phyloP scores from a whole-genome alignment of 1,284 basidiomycete genomes.

The Pulveroboletus sp. region DNA sequence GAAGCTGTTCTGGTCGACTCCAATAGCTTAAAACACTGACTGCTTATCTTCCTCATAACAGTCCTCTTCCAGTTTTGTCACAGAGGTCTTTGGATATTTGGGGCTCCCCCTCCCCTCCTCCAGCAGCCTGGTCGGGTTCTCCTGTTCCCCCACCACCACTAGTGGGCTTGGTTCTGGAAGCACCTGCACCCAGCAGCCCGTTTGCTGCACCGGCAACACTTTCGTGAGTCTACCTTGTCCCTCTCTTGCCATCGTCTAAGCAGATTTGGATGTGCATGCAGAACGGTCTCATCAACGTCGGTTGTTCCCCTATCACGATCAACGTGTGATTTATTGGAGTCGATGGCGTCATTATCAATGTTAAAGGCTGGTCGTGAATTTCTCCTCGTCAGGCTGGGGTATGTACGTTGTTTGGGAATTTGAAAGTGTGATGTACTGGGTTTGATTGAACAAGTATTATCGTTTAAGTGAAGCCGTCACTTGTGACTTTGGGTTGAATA shows the following conservation, averaged over 20 bases:
- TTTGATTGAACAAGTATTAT: neutral
- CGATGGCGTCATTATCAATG: neutral
- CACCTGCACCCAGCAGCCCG: slow-evolving; percentile 17
- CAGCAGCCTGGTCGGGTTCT: slow-evolving; percentile 11
- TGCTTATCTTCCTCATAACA: neutral
- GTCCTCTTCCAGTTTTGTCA: neutral
- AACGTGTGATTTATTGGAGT: neutral
- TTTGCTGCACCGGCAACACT: slow-evolving; percentile 19
- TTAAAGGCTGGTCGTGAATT: neutral
- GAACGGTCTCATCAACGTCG: slow-evolving; percentile 11
- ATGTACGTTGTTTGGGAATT: neutral
- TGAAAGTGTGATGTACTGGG: neutral
- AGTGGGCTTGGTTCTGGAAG: neutral
- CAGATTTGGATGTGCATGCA: neutral
- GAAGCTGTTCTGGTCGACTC: neutral
- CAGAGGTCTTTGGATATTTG: neutral
- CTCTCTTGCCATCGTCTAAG: neutral
- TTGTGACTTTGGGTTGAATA: neutral
- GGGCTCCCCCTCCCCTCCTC: neutral
- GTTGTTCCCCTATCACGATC: slow-evolving; percentile 18
- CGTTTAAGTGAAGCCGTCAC: neutral
- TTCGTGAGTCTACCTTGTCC: slow-evolving; percentile 13
- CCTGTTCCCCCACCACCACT: slow-evolving; percentile 10
- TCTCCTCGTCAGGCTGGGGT: neutral
- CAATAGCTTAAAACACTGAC: neutral